Evolutionary conservation across 1,284 basidiomycete genomes (phyloP).

Genomic region (Ustilago loliicola): DNA sequence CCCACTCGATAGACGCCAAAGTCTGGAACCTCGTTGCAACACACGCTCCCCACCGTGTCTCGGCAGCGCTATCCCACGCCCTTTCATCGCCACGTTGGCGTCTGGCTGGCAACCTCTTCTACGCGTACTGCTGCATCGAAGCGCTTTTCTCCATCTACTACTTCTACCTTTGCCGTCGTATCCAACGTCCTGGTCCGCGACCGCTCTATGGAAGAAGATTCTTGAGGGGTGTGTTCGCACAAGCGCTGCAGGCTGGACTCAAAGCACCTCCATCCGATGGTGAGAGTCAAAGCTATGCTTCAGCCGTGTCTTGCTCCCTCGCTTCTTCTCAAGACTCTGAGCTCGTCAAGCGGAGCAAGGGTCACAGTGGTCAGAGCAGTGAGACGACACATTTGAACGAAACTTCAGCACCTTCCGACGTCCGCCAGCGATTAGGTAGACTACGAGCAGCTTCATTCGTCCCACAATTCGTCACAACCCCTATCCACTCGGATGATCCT

Average conservation of each 20-base stretch:
- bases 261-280: neutral
- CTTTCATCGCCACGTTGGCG: slow-evolving; percentile 23
- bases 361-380: slow-evolving; percentile 7
- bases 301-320: slow-evolving; percentile 16
- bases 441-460: slow-evolving; percentile 52
- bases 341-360: neutral
- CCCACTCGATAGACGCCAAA: slow-evolving; percentile 17
- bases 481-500: slow-evolving; percentile 55
- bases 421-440: slow-evolving; percentile 37
- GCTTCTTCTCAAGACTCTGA: neutral
- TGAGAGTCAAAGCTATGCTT: slow-evolving; percentile 7
- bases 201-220: slow-evolving; percentile 50
- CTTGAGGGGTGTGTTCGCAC: slow-evolving; percentile 47
- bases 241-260: slow-evolving; percentile 56
- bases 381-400: slow-evolving; percentile 9
- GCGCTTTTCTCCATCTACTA: slow-evolving; percentile 64
- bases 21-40: slow-evolving; percentile 14
- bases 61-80: neutral
- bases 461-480: slow-evolving; percentile 53
- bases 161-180: slow-evolving; percentile 25
- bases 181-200: slow-evolving; percentile 54
- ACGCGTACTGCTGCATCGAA: slow-evolving; percentile 50
- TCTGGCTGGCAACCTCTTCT: slow-evolving; percentile 28
- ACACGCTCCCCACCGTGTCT: slow-evolving; percentile 13
- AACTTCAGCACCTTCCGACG: slow-evolving; percentile 15